phyloP scores from a whole-genome alignment of 108 stramenopile genomes.

The Epithemia pelagica region DNA sequence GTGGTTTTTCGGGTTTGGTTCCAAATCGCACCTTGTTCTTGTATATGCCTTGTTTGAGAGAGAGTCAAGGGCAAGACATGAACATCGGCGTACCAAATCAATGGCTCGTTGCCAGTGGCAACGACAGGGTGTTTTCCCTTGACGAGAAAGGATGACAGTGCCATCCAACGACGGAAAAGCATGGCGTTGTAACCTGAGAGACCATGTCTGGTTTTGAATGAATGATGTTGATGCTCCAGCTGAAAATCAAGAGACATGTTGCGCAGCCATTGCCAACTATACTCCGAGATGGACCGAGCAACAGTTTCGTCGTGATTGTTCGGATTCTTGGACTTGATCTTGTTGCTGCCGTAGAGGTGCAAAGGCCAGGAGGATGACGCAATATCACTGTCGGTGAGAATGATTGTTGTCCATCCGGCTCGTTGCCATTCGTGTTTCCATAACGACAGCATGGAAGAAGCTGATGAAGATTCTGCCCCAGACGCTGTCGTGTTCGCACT shows the following conservation, averaged over 20 bases:
- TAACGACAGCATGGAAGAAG: neutral
- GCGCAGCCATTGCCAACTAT: too few relatives aligned
- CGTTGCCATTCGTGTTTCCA: neutral
- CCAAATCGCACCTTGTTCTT: too few relatives aligned
- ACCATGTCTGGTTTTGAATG: neutral
- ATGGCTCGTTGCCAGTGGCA: neutral
- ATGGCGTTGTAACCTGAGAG: neutral
- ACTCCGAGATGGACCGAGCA: too few relatives aligned
- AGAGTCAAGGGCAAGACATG: neutral
- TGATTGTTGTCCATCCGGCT: neutral
- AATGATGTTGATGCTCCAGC: neutral
- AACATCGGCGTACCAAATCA: neutral
- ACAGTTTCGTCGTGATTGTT: too few relatives aligned
- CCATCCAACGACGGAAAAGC: neutral
- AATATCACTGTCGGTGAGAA: neutral
- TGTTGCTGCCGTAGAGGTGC: neutral
- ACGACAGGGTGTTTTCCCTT: too few relatives aligned
- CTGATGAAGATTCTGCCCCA: neutral
- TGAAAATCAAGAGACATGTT: neutral
- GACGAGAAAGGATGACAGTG: too few relatives aligned
- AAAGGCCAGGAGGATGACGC: neutral
- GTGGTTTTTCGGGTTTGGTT: neutral
- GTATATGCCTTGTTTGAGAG: neutral
- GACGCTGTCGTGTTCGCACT: neutral
- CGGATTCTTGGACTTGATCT: too few relatives aligned